Conservation (phyloP, 768 basidiomycete genomes). For the Podaxis sp. region DNA sequence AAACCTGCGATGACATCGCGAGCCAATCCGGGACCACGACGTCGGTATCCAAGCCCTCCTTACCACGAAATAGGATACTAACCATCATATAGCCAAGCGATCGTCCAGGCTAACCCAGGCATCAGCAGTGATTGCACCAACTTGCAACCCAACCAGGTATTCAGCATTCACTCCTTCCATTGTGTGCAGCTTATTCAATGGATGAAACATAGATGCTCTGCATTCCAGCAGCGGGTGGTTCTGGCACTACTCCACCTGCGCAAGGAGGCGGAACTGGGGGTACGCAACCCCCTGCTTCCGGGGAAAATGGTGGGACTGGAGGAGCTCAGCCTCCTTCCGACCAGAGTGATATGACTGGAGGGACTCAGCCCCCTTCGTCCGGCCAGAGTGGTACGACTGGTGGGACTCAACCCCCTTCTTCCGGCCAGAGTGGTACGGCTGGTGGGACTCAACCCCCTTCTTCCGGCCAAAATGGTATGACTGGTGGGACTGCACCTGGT, state of each 20-base stretch:
- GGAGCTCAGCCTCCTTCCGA: too few species aligned
- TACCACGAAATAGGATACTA: background rate
- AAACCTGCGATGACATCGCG: background rate
- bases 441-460: too few species aligned
- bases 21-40: background rate
- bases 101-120: background rate
- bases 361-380: too few species aligned
- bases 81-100: background rate
- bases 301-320: too few species aligned
- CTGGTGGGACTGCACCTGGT: too few species aligned
- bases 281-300: too few species aligned
- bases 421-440: too few species aligned
- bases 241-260: background rate
- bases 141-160: background rate
- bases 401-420: too few species aligned
- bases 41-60: background rate
- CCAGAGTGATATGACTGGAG: too few species aligned
- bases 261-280: background rate
- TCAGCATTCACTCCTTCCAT: background rate
- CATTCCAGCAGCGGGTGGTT: background rate
- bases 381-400: too few species aligned
- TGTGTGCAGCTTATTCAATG: background rate
- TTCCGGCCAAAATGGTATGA: too few species aligned
- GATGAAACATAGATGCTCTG: background rate
- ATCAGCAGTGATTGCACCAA: background rate